Evolutionary conservation across 192 early-diverging fungal genomes (phyloP).

Genomic region (Pilobolus umbonatus): DNA sequence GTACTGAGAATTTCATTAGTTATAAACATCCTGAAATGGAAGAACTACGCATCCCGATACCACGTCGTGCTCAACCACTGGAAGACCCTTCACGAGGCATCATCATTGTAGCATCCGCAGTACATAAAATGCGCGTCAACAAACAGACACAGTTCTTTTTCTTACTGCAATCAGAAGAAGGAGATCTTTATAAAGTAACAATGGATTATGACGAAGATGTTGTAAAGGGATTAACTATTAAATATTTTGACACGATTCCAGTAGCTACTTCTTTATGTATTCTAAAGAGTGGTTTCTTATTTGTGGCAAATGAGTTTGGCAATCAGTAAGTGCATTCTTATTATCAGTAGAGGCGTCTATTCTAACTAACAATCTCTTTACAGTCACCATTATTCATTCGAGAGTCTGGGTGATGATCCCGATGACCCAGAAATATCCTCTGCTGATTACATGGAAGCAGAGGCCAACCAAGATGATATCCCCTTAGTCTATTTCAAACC

Average conservation of each 20-base stretch:
- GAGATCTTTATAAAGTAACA: constrained; percentile 92
- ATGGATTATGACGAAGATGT: constrained; percentile 66
- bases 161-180: constrained; percentile 84
- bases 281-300: constrained; percentile 90
- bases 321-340: constrained; percentile 68
- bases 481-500: constrained; percentile 65
- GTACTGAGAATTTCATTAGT: constrained; percentile 83
- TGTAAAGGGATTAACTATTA: constrained; percentile 71
- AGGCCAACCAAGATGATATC: constrained; percentile 41
- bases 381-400: constrained; percentile 88
- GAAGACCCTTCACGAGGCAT: constrained; percentile 62
- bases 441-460: constrained; percentile 57
- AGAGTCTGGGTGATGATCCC: constrained; percentile 87
- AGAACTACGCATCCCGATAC: constrained; percentile 72
- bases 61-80: constrained; percentile 65
- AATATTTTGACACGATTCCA: constrained; percentile 96
- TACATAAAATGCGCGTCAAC: constrained; percentile 85
- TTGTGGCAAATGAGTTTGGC: constrained; percentile 87
- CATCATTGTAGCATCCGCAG: constrained; percentile 78
- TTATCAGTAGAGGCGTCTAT: neutral
- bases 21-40: constrained; percentile 73
- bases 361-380: constrained; percentile 10
- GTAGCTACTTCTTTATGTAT: constrained; percentile 73
- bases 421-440: constrained; percentile 77
- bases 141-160: constrained; percentile 75